Evolutionary conservation across 164 flowering plant genomes (phyloP), one percentile per base, ranked within the genome.

Genomic region (Cinnamomum micranthum): DNA sequence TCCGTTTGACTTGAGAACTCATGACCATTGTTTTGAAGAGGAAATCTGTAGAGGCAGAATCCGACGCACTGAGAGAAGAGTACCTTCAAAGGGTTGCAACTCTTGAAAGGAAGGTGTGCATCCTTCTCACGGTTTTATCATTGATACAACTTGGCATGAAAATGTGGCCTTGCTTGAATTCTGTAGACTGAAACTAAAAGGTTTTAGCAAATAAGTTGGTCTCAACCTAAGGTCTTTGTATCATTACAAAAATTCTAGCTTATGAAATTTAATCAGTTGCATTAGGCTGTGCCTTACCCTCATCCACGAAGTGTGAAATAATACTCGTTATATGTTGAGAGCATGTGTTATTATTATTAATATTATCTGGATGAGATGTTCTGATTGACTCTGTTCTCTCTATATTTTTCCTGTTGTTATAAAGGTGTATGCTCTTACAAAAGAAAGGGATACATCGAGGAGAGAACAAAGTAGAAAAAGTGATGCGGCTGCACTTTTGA

Each of bases 401-500:
- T 41, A 41, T 41, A 41, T 41, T 25, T 73, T 19, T 33, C 72
- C 17, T 62, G 76, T 68, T 81, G 83, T 74, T 87, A 41, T 41
- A 41, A 41, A 96, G 99, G 89, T 94, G 27, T 96, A 94, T 91
- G 92, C 95, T 82, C 97, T 96, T 75, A 92, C 97, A 14, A 92
- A 81, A 86, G 99, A 94, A 86, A 90, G 98, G 80, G 99, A 96
- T 85, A 90, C 99, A 70, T 86, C 94, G 71, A 80, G 97, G 68
- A 88, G 98, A 82, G 99, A 96, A 85, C 99, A 96, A 79, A 94
- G 65, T 79, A 92, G 77, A 78, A 92, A 90, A 84, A 94, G 93
- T 86, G 98, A 94, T 83, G 98, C 94, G 33, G 93, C 99, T 80
- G 95, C 91, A 76, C 97, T 94, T 78, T 75, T 96, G 86, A 96